Evolutionary conservation across 2,329 filamentous ascomycete species (phyloP), one percentile per base, ranked within the genome.

Genomic region (Cladophialophora psammophila): DNA sequence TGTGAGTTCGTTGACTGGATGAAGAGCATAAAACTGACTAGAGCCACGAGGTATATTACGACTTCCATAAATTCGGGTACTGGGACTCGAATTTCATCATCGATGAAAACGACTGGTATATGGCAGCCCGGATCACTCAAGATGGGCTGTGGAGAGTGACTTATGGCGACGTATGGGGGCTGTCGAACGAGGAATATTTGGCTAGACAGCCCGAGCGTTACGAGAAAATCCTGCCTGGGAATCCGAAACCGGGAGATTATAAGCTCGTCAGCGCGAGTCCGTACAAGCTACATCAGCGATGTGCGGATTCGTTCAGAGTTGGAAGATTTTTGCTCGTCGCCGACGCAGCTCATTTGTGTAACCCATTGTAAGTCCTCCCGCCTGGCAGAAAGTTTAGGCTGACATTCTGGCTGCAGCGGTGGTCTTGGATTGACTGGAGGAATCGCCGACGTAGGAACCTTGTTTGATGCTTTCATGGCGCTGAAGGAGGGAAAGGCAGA

Each of bases 101-200:
- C 45, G 68, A 90, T 69, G 87, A 86, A 0, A 83, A 86, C 18
- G 80, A 90, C 72, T 89, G 86, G 76, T 80, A 86, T 78, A 88
- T 90, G 86, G 86, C 86, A 1, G 87, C 87, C 1, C 84, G 81
- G 56, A 86, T 90, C 68, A 87, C 84, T 0, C 77, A 77, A 1
- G 86, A 89, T 60, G 86, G 86, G 0, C 76, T 90, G 15, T 90
- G 88, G 80, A 83, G 88, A 18, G 85, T 90, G 36, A 88, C 87
- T 0, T 90, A 90, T 72, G 87, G 87, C 62, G 88, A 90, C 70
- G 78, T 77, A 1, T 79, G 82, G 0, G 84, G 82, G 1, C 79
- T 90, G 18, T 83, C 81, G 0, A 78, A 74, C 40, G 86, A 88
- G 10, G 80, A 89, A 74, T 81, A 87, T 66, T 75, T 81, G 35